A percentile compares a stretch with the other conserved stretches of the same genome.
Conservation (phyloP, 768 basidiomycete genomes). For the Mrakia hoshinonis region DNA sequence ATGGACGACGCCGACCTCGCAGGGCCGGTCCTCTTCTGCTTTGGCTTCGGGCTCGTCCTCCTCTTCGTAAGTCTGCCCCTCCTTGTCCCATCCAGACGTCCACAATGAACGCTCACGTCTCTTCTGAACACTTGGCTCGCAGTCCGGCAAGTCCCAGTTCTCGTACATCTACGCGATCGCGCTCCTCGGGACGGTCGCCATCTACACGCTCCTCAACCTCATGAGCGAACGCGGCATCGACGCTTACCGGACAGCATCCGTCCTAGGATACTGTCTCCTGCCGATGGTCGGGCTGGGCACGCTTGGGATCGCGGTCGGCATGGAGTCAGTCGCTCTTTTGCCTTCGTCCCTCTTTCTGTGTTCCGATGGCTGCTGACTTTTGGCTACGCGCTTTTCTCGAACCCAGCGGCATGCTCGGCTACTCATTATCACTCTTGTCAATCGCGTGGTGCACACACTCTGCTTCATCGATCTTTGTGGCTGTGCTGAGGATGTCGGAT, state of each 20-base stretch:
- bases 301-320: constrained; percentile 71
- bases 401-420: constrained; percentile 69
- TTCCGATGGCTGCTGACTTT: background rate
- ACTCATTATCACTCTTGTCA: constrained; percentile 67
- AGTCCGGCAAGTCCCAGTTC: constrained; percentile 99
- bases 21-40: constrained; percentile 87
- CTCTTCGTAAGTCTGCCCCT: constrained; percentile 61
- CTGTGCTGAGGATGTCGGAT: constrained; percentile 88
- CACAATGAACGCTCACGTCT: background rate
- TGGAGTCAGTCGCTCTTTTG: constrained; percentile 60
- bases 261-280: constrained; percentile 89
- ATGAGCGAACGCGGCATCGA: constrained; percentile 95
- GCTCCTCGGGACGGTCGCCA: constrained; percentile 80
- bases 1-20: constrained; percentile 99
- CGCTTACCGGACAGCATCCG: constrained; percentile 80
- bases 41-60: constrained; percentile 86
- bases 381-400: background rate
- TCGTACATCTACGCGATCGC: constrained; percentile 98
- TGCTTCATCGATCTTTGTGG: constrained; percentile 90
- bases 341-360: constrained; percentile 11
- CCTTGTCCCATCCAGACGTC: background rate
- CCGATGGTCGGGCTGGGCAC: constrained; percentile 94
- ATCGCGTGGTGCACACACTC: constrained; percentile 96
- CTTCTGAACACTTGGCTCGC: background rate
- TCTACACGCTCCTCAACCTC: constrained; percentile 89